Percentiles rank a stretch among this genome's conserved stretches.
phyloP scores from a whole-genome alignment of 2,329 filamentous ascomycete genomes.

The Colletotrichum siamense region DNA sequence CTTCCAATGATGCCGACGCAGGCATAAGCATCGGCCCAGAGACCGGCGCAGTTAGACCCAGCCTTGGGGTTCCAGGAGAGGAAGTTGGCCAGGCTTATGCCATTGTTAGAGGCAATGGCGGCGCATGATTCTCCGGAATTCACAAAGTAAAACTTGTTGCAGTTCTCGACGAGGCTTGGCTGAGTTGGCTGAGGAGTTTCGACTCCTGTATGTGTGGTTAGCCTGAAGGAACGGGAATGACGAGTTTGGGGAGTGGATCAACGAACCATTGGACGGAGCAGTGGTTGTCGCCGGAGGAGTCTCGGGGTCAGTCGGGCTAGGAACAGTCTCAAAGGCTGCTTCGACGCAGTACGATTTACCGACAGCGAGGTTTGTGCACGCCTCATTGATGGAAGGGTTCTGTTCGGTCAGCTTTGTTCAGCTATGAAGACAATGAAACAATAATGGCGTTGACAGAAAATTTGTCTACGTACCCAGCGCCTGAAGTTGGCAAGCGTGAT shows the following conservation, averaged over 20 bases:
- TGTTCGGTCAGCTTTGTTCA: background rate
- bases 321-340: background rate
- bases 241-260: background rate
- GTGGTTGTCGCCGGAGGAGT: background rate
- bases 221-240: background rate
- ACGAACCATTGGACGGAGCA: background rate
- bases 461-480: background rate
- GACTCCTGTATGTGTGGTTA: background rate
- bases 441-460: rapidly evolving
- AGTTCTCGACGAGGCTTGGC: background rate
- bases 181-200: background rate
- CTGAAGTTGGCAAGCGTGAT: background rate
- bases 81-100: slow-evolving; percentile 26
- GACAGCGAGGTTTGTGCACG: background rate
- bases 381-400: background rate
- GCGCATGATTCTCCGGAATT: background rate
- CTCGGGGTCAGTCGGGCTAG: background rate
- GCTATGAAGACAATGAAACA: background rate
- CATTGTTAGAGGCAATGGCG: background rate
- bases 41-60: slow-evolving; percentile 27
- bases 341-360: background rate
- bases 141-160: background rate
- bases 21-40: slow-evolving; percentile 21
- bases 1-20: slow-evolving; percentile 9
- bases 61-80: slow-evolving; percentile 36